Evolutionary conservation across 2,329 filamentous ascomycete genomes (phyloP).

Genomic region (Blastomyces silverae): DNA sequence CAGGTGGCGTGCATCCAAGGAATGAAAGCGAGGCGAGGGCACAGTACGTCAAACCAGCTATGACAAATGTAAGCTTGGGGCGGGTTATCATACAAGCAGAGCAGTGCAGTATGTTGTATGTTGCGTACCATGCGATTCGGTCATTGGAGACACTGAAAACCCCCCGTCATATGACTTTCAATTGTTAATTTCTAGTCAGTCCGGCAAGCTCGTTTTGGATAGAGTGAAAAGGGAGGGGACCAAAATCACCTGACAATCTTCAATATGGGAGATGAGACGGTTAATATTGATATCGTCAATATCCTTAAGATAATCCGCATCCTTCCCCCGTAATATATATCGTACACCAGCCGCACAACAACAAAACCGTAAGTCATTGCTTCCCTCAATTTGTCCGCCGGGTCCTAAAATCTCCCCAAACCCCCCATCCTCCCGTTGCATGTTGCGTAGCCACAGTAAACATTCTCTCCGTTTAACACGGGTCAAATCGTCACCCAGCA

Average conservation of each 20-base stretch:
- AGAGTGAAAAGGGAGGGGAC: not conserved
- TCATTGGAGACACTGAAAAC: constrained; percentile 66
- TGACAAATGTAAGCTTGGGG: constrained; percentile 11
- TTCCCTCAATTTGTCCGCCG: constrained; percentile 60
- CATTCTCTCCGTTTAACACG: constrained; percentile 62
- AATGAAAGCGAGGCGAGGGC: constrained; percentile 71
- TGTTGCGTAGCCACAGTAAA: constrained; percentile 62
- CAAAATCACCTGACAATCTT: constrained; percentile 51
- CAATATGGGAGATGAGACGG: constrained; percentile 62
- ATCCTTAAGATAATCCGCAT: constrained; percentile 48
- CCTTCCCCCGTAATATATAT: constrained; percentile 67
- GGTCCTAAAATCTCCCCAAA: constrained; percentile 76
- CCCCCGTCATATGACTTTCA: constrained; percentile 74
- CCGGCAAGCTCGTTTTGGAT: not conserved
- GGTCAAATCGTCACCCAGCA: constrained; percentile 56
- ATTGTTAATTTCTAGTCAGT: constrained; percentile 21
- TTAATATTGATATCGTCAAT: constrained; percentile 69
- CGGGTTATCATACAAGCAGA: constrained; percentile 12
- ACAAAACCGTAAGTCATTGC: constrained; percentile 78
- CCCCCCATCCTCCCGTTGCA: constrained; percentile 80
- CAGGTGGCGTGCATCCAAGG: constrained; percentile 55
- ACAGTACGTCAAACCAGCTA: constrained; percentile 87
- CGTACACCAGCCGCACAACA: constrained; percentile 76
- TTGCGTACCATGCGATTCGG: constrained; percentile 71
- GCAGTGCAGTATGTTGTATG: constrained; percentile 18